Base-by-base conservation (phyloP, 768 basidiomycete species). In the Podaxis mareebaensis region DNA sequence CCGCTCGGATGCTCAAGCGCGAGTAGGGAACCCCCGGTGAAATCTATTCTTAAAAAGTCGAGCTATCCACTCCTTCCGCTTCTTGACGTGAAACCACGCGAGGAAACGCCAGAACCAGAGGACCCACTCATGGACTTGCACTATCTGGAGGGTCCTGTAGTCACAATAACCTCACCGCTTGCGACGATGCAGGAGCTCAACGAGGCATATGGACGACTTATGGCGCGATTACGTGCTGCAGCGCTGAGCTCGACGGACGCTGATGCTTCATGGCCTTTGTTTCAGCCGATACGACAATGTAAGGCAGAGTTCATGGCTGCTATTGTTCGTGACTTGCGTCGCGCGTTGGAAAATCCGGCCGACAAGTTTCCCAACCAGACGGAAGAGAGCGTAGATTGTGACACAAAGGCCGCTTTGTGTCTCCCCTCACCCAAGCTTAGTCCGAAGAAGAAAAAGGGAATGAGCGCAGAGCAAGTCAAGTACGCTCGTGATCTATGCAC, bases 401-500 rank as follows among this genome's bases (percentile, higher is more conserved):
- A 48, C 61, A 73, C 63, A 62, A 77, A 64, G 64, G 73, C 62
- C 52, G 70, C 65, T 7, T 55, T 28, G 11, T 56, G 30, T 49
- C 77, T 91, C 20, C 92, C 90, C 6, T 92, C 90, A 15, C 92
- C 91, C 2, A 81, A 83, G 69, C 81, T 78, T 58, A 92, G 86
- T 65, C 91, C 92, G 6, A 80, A 77, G 74, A 84, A 81, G 74
- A 89, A 82, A 74, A 85, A 83, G 69, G 81, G 93, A 4, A 85
- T 92, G 85, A 84, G 83, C 0, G 93, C 85, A 49, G 88, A 89
- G 64, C 89, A 92, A 72, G 87, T 87, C 58, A 93, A 90, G 69
- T 85, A 86, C 68, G 91, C 91, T 5, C 81, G 93, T 24, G 93
- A 95, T 73, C 77, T 94, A 20, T 91, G 87, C 72, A 89, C 88